Percentiles rank a stretch among this genome's conserved stretches.
phyloP scores from a whole-genome alignment of 2,329 filamentous ascomycete species.

The Diplodia intermedia region DNA sequence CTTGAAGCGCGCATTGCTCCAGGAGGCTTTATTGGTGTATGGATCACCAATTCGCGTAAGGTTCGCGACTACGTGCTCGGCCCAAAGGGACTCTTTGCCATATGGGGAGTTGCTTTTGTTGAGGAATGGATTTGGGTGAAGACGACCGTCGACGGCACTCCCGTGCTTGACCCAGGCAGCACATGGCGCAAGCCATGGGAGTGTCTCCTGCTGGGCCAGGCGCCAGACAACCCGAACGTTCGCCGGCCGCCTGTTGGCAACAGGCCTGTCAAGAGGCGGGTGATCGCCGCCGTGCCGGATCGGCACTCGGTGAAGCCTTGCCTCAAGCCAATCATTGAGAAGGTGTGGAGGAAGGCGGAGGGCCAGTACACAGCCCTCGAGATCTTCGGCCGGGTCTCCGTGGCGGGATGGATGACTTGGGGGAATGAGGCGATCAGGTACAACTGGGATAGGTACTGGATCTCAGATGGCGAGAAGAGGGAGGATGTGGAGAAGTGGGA shows the following conservation, averaged over 20 bases:
- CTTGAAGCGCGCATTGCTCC: conserved; percentile 53
- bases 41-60: conserved; percentile 76
- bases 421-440: conserved; percentile 76
- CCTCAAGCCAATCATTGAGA: conserved; percentile 66
- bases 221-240: conserved; percentile 33
- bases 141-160: conserved; percentile 68
- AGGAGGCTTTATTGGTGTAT: conserved; percentile 67
- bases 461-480: background rate
- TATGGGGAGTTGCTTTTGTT: conserved; percentile 69
- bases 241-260: background rate
- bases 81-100: conserved; percentile 65
- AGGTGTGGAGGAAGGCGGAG: conserved; percentile 50
- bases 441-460: conserved; percentile 65
- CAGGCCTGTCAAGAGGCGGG: conserved; percentile 54
- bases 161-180: conserved; percentile 66
- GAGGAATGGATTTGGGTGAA: conserved; percentile 85
- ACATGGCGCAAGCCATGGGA: conserved; percentile 80
- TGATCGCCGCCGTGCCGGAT: conserved; percentile 75
- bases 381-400: conserved; percentile 76
- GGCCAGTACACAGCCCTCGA: conserved; percentile 68
- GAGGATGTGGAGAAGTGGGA: conserved; percentile 4
- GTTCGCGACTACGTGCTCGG: conserved; percentile 62
- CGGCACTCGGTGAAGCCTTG: conserved; percentile 81
- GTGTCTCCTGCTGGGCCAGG: conserved; percentile 60
- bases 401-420: conserved; percentile 79